Evolutionary conservation across 768 basidiomycete genomes (phyloP).

Genomic region (Auricularia cornea): DNA sequence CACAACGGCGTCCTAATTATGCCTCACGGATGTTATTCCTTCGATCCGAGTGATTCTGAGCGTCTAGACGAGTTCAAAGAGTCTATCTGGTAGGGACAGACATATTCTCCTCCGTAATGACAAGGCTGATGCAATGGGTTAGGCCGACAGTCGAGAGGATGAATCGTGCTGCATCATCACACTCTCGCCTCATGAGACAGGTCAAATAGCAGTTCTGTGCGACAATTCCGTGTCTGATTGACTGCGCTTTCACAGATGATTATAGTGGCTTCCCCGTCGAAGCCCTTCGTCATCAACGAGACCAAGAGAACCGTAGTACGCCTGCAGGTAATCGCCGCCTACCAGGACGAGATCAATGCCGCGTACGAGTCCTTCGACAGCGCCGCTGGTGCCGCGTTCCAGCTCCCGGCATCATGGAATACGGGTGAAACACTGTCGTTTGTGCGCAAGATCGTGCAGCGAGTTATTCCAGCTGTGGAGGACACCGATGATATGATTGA

Average conservation of each 20-base stretch:
- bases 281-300: slow-evolving; percentile 26
- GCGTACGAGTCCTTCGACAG: slow-evolving; percentile 17
- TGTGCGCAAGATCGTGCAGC: slow-evolving; percentile 25
- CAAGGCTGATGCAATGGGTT: slow-evolving; percentile 15
- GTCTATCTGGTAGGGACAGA: neutral
- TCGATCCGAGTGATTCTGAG: slow-evolving; percentile 21
- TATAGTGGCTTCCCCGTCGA: slow-evolving; percentile 24
- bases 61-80: slow-evolving; percentile 21
- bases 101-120: neutral
- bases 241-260: slow-evolving; percentile 19
- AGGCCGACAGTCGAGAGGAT: slow-evolving; percentile 35
- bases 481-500: slow-evolving; percentile 34
- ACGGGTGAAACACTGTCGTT: slow-evolving; percentile 17
- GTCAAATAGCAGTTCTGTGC: neutral
- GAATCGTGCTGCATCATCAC: neutral
- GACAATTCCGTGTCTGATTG: neutral
- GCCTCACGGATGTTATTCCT: slow-evolving; percentile 24
- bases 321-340: slow-evolving; percentile 26
- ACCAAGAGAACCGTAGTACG: slow-evolving; percentile 33
- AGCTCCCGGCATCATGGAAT: slow-evolving; percentile 4
- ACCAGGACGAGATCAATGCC: slow-evolving; percentile 26
- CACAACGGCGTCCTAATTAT: slow-evolving; percentile 30
- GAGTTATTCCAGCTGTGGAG: slow-evolving; percentile 17
- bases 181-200: slow-evolving; percentile 39
- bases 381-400: neutral